These are phyloP conservation scores for Rhynchospora pubera DNA, from an alignment of 176 grass and related monocot genomes.

Conservation along the genomic window DNA sequence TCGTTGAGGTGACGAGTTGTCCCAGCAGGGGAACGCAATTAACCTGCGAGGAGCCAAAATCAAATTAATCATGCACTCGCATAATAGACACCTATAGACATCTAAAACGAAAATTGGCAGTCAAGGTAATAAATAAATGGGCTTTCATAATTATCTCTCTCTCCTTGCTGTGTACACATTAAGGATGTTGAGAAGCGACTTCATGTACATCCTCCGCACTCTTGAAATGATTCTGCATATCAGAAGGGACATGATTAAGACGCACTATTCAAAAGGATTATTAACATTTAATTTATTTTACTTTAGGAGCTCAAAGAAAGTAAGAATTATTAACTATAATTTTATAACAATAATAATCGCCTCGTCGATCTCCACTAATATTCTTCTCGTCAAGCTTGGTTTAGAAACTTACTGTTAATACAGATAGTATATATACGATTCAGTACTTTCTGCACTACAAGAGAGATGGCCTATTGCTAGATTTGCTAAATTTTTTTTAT, in stretches of 20 bases:
- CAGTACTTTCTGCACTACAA: too few species aligned
- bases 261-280: neutral
- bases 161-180: conserved; percentile 99
- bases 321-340: too few species aligned
- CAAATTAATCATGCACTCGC: neutral
- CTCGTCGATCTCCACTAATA: too few species aligned
- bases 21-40: conserved; percentile 80
- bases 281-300: neutral
- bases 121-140: neutral
- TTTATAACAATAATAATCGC: too few species aligned
- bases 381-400: too few species aligned
- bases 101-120: neutral
- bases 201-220: conserved; percentile 84
- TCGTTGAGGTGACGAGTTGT: conserved; percentile 35
- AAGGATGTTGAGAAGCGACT: conserved; percentile 92
- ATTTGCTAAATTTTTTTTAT: too few species aligned
- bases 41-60: conserved; percentile 43
- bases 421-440: too few species aligned
- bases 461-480: too few species aligned
- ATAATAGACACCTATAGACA: neutral
- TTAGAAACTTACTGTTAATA: too few species aligned
- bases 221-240: conserved; percentile 71
- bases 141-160: conserved; percentile 62
- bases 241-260: conserved; percentile 9
- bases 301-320: too few species aligned